Conservation (phyloP, 805 yeast species). For the Starmerella gropengiesseri region DNA sequence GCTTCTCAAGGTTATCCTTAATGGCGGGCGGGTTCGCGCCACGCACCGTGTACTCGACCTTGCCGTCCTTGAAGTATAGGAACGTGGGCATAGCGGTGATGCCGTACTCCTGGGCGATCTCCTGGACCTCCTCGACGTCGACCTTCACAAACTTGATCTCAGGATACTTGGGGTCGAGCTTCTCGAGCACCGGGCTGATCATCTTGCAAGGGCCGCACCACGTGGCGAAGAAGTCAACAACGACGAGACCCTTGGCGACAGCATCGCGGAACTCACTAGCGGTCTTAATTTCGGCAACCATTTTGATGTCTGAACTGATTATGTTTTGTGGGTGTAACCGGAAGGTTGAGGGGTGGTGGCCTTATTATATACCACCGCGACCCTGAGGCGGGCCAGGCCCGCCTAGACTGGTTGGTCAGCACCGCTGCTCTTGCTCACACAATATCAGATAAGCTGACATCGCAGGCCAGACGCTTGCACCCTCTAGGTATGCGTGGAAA, state of each 20-base stretch:
- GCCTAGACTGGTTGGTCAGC: too few relatives aligned
- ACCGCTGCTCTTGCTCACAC: too few relatives aligned
- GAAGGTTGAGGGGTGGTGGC: too few relatives aligned
- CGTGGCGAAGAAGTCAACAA: conserved; percentile 90
- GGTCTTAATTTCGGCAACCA: conserved; percentile 44
- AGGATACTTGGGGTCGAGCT: conserved; percentile 42
- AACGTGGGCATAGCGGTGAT: conserved; percentile 59
- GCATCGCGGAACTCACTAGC: conserved; percentile 56
- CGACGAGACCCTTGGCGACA: conserved; percentile 62
- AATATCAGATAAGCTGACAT: too few relatives aligned
- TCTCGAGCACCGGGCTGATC: conserved; percentile 86
- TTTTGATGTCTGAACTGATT: too few relatives aligned
- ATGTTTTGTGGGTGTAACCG: too few relatives aligned
- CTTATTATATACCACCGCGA: too few relatives aligned
- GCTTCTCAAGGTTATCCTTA: conserved; percentile 54
- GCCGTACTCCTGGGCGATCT: conserved; percentile 58
- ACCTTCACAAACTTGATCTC: conserved; percentile 72
- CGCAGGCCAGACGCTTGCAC: too few relatives aligned
- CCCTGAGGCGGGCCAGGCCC: too few relatives aligned
- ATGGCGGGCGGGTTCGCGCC: conserved; percentile 68
- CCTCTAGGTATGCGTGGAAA: too few relatives aligned
- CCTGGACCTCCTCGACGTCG: conserved; percentile 76
- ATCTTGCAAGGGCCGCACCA: conserved; percentile 99
- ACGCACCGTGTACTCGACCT: conserved; percentile 63
- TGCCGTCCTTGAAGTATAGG: conserved; percentile 72